These are phyloP conservation scores for Scorias spongiosa DNA, from an alignment of 2,329 filamentous ascomycete species.

Conservation along the genomic window DNA sequence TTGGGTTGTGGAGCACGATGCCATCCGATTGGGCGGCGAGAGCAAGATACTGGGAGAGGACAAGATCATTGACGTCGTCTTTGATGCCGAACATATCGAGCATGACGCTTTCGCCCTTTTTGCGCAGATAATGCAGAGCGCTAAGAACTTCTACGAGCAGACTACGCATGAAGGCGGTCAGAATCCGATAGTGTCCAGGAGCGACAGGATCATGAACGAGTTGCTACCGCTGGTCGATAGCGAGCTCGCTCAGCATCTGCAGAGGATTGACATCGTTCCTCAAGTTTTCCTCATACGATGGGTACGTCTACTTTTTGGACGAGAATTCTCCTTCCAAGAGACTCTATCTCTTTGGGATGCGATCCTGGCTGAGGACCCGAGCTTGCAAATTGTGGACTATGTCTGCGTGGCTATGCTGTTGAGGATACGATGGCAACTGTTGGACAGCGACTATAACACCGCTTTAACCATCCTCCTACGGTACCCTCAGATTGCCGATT, in stretches of 20 bases:
- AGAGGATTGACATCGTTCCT: slow-evolving; percentile 74
- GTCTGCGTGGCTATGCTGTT: slow-evolving; percentile 92
- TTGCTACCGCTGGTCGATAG: slow-evolving; percentile 65
- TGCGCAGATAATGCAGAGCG: slow-evolving; percentile 66
- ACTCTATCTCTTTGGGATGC: slow-evolving; percentile 79
- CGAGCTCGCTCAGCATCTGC: slow-evolving; percentile 68
- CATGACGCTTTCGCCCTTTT: slow-evolving; percentile 86
- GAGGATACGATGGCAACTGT: slow-evolving; percentile 74
- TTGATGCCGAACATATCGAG: slow-evolving; percentile 64
- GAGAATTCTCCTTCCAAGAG: slow-evolving; percentile 82
- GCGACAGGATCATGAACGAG: slow-evolving; percentile 72
- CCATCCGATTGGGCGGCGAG: slow-evolving; percentile 38
- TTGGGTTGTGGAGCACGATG: slow-evolving; percentile 70
- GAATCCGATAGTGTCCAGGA: slow-evolving; percentile 61
- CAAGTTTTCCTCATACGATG: slow-evolving; percentile 97
- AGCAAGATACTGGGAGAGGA: slow-evolving; percentile 18
- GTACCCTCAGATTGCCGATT: slow-evolving; percentile 48
- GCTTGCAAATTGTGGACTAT: slow-evolving; percentile 66
- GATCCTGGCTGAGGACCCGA: slow-evolving; percentile 73
- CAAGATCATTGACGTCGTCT: slow-evolving; percentile 24
- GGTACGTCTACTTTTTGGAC: slow-evolving; percentile 82
- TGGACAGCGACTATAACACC: slow-evolving; percentile 75
- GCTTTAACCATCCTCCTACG: slow-evolving; percentile 70
- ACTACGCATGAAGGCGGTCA: slow-evolving; percentile 18
- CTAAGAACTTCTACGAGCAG: slow-evolving; percentile 75